These are phyloP conservation scores for Fusarium subglutinans DNA, from an alignment of 2,329 filamentous ascomycete species.

Conservation along the genomic window DNA sequence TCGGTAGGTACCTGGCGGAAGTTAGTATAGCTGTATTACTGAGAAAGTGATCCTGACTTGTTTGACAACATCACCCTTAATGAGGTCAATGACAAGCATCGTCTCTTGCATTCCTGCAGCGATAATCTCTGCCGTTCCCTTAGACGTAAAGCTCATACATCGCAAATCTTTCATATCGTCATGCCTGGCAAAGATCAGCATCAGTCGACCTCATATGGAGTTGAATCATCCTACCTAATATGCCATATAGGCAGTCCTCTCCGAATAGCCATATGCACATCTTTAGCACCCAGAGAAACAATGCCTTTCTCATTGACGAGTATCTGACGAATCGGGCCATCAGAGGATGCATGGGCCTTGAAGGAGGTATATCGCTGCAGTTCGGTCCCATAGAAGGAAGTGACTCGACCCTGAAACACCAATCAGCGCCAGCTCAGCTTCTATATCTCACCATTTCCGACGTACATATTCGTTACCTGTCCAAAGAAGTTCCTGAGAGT, in stretches of 20 bases:
- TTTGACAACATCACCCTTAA: constrained; percentile 77
- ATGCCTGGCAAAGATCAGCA: constrained; percentile 57
- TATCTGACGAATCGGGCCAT: constrained; percentile 86
- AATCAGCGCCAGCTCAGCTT: constrained; percentile 37
- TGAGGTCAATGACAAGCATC: constrained; percentile 81
- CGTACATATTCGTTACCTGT: constrained; percentile 88
- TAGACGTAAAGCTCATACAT: constrained; percentile 96
- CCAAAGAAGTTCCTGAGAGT: constrained; percentile 90
- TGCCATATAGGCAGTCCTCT: constrained; percentile 90
- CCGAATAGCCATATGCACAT: constrained; percentile 88
- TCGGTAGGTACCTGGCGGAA: constrained; percentile 69
- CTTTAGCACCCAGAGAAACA: constrained; percentile 81
- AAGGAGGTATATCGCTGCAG: constrained; percentile 92
- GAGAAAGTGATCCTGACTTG: constrained; percentile 55
- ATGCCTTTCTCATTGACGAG: constrained; percentile 92
- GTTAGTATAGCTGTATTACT: constrained; percentile 42
- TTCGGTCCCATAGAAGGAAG: constrained; percentile 87
- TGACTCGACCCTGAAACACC: constrained; percentile 76
- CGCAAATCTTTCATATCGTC: constrained; percentile 84
- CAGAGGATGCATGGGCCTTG: constrained; percentile 75
- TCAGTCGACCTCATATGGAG: background rate
- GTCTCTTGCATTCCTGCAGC: constrained; percentile 86
- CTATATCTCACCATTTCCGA: background rate
- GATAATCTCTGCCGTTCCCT: constrained; percentile 82
- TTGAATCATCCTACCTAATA: constrained; percentile 66